Percentiles rank a stretch among this genome's conserved stretches.
These are phyloP conservation scores for Apiospora marii DNA, from an alignment of 2,329 filamentous ascomycete genomes.

Conservation along the genomic window DNA sequence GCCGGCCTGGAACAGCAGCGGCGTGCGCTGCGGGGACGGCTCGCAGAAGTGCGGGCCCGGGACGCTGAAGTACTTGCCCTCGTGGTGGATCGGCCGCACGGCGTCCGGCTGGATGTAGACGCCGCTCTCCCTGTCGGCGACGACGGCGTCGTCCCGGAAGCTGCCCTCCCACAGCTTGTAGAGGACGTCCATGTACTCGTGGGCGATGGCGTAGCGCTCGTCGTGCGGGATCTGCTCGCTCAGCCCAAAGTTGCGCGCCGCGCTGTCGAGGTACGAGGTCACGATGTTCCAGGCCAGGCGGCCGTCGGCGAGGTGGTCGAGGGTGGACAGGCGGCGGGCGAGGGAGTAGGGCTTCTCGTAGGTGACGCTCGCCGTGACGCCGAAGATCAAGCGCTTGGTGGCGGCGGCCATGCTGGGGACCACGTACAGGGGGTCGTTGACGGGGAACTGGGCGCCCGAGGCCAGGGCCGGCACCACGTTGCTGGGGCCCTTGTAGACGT, in stretches of 20 bases:
- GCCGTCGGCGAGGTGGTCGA: conserved; percentile 68
- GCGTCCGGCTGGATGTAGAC: conserved; percentile 65
- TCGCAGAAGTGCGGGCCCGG: conserved; percentile 55
- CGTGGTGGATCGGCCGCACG: conserved; percentile 65
- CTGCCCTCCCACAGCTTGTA: conserved; percentile 67
- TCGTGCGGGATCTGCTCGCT: conserved; percentile 66
- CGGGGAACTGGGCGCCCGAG: conserved; percentile 69
- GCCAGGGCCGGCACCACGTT: conserved; percentile 58
- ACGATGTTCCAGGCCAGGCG: conserved; percentile 75
- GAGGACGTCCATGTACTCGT: conserved; percentile 67
- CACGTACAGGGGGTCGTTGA: conserved; percentile 65
- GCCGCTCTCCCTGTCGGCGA: conserved; percentile 58
- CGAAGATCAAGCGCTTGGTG: conserved; percentile 69
- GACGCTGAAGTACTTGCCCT: conserved; percentile 61
- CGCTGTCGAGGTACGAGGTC: conserved; percentile 55
- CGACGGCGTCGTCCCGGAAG: conserved; percentile 64
- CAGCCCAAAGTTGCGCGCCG: conserved; percentile 66
- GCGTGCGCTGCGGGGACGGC: conserved; percentile 64
- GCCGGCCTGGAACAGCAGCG: conserved; percentile 66
- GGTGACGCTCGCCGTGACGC: conserved; percentile 67
- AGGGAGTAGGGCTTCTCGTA: conserved; percentile 69
- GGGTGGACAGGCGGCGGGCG: conserved; percentile 66
- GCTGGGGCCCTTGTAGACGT: conserved; percentile 61
- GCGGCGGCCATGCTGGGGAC: conserved; percentile 72
- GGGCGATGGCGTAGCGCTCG: conserved; percentile 65